These are phyloP conservation scores for Jacaranda mimosifolia DNA, from an alignment of 257 asterid species.

Conservation along the genomic window DNA sequence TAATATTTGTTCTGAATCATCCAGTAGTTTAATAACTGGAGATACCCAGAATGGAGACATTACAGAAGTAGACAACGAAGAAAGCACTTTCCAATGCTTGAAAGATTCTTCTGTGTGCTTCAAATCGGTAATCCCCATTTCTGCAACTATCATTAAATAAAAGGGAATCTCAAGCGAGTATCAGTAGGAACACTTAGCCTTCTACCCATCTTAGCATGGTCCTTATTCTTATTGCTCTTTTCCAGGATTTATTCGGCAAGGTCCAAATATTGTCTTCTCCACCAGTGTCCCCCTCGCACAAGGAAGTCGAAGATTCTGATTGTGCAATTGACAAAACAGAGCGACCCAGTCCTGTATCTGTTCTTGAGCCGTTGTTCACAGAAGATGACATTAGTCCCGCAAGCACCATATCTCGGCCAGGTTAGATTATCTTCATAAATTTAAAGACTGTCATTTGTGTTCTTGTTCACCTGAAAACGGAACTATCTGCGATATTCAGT, in stretches of 20 bases:
- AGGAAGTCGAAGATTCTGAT: conserved; percentile 52
- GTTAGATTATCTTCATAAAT: conserved; percentile 41
- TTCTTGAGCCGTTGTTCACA: conserved; percentile 61
- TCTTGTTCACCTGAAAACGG: conserved; percentile 26
- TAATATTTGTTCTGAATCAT: conserved; percentile 27
- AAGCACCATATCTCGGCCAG: conserved; percentile 51
- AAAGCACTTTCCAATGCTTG: conserved; percentile 26
- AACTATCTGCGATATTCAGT: conserved; percentile 41
- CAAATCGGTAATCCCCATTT: conserved; percentile 42
- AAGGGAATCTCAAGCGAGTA: conserved; percentile 4
- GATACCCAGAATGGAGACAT: conserved; percentile 39
- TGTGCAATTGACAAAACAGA: conserved; percentile 45
- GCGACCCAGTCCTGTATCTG: conserved; percentile 71
- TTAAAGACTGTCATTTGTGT: background rate
- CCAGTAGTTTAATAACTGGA: conserved; percentile 29
- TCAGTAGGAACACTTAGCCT: background rate
- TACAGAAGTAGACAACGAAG: conserved; percentile 42
- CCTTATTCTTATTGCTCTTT: conserved; percentile 5
- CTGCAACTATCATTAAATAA: background rate
- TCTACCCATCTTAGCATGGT: background rate
- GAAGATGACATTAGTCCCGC: conserved; percentile 71
- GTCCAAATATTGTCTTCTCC: conserved; percentile 44
- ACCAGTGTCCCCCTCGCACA: conserved; percentile 39
- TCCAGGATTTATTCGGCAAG: conserved; percentile 41
- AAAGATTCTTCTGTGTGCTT: conserved; percentile 17